These are phyloP conservation scores for Dentipellis sp. DNA, from an alignment of 768 basidiomycete genomes.

Conservation along the genomic window DNA sequence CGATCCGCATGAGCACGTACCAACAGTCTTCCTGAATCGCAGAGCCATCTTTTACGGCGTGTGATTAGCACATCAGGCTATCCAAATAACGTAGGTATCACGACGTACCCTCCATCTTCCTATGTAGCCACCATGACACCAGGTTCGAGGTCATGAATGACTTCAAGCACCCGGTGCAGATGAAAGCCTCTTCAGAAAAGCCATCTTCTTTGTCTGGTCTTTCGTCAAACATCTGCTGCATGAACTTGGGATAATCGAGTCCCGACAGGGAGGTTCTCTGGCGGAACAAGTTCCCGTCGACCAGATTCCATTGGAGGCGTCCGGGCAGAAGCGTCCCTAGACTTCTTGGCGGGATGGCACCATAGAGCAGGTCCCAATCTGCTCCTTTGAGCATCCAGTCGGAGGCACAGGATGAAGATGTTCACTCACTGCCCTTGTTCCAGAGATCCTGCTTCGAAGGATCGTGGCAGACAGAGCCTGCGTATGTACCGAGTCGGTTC, in stretches of 20 bases:
- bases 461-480: background rate
- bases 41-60: background rate
- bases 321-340: background rate
- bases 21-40: background rate
- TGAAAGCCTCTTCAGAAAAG: background rate
- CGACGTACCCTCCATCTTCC: background rate
- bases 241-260: background rate
- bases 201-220: background rate
- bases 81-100: background rate
- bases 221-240: background rate
- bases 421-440: background rate
- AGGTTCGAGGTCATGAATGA: background rate
- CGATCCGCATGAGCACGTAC: background rate
- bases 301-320: background rate
- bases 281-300: background rate
- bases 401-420: background rate
- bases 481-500: background rate
- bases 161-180: background rate
- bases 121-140: background rate
- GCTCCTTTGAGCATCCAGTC: background rate
- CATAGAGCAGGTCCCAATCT: background rate
- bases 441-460: background rate
- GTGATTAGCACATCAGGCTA: background rate
- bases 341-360: background rate
- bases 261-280: background rate